Evolutionary conservation across 345 rosid species (phyloP).

Genomic region (Linum tenue): DNA sequence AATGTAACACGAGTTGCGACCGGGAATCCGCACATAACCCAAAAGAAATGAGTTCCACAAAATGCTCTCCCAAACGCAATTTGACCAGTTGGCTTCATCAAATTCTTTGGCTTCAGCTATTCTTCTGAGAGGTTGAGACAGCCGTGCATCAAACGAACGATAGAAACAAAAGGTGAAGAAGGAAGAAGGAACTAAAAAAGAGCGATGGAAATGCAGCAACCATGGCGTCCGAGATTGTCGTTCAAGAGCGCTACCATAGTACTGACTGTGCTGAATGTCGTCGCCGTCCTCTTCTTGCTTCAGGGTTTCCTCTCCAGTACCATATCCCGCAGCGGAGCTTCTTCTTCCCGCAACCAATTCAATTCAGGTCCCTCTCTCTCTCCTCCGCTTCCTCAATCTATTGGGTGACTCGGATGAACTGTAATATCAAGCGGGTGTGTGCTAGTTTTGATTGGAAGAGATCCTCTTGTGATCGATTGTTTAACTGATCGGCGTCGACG

Average conservation of each 20-base stretch:
- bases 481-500: neutral
- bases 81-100: too few species aligned
- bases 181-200: neutral
- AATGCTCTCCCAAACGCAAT: too few species aligned
- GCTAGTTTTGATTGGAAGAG: too few species aligned
- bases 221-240: conserved; percentile 57
- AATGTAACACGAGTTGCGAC: too few species aligned
- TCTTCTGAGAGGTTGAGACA: too few species aligned
- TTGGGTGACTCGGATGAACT: neutral
- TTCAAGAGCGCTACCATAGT: conserved; percentile 72
- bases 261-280: conserved; percentile 44
- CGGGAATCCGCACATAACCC: too few species aligned
- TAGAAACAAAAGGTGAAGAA: neutral
- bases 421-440: neutral
- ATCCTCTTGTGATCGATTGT: neutral
- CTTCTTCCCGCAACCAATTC: conserved; percentile 30
- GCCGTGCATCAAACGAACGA: too few species aligned
- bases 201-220: conserved; percentile 38
- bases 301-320: conserved; percentile 46
- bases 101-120: too few species aligned
- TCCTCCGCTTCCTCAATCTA: neutral
- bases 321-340: conserved; percentile 23
- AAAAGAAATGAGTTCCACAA: too few species aligned
- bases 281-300: conserved; percentile 48
- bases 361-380: conserved; percentile 32